Evolutionary conservation across 768 basidiomycete species (phyloP).

Genomic region (Termitomyces sp.): DNA sequence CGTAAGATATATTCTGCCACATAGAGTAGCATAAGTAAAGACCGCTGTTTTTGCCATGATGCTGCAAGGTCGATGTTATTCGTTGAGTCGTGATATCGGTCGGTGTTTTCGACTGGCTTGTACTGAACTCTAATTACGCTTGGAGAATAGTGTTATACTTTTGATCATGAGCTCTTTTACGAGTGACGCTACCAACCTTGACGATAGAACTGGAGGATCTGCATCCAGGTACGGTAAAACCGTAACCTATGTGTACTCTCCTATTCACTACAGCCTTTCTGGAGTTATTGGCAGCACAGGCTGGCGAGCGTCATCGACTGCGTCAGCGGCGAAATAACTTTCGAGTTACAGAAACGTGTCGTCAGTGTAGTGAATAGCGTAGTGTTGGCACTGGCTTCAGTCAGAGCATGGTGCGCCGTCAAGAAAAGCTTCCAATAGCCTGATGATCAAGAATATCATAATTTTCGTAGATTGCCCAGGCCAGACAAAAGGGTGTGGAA

Average conservation of each 20-base stretch:
- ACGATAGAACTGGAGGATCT: constrained; percentile 42
- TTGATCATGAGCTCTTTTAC: not conserved
- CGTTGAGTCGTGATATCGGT: too few relatives aligned
- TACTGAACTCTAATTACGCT: too few relatives aligned
- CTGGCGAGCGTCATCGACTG: constrained; percentile 74
- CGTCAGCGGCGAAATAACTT: constrained; percentile 75
- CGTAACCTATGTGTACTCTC: constrained; percentile 64
- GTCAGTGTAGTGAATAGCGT: constrained; percentile 30
- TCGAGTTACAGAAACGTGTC: constrained; percentile 50
- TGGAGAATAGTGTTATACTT: not conserved
- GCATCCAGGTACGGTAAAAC: constrained; percentile 55
- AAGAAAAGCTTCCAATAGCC: not conserved
- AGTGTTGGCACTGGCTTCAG: constrained; percentile 68
- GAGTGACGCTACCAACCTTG: not conserved
- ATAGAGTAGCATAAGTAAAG: too few relatives aligned
- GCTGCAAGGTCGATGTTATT: too few relatives aligned
- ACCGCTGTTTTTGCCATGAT: too few relatives aligned
- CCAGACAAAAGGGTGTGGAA: constrained; percentile 38
- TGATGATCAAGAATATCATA: not conserved
- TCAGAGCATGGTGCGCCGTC: constrained; percentile 57
- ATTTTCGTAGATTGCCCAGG: constrained; percentile 46
- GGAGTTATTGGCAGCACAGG: constrained; percentile 52
- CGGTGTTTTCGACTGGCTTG: too few relatives aligned
- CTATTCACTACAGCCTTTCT: constrained; percentile 51
- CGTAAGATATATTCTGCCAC: too few relatives aligned